These are phyloP conservation scores for Komagataella ulmi DNA, from an alignment of 805 yeast species.

Conservation along the genomic window DNA sequence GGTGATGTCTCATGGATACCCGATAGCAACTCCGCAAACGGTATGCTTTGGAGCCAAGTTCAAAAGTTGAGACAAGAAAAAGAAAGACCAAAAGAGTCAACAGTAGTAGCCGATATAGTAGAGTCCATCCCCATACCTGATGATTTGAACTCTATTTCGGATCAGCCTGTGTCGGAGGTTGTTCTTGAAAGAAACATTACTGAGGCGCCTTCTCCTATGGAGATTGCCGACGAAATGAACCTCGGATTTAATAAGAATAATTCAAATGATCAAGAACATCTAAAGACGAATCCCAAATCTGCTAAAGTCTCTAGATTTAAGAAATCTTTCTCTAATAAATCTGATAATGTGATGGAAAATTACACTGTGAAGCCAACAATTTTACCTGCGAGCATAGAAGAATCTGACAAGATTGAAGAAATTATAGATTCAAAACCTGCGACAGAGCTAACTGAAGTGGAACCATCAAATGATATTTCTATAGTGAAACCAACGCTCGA, in stretches of 20 bases:
- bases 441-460: neutral
- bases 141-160: neutral
- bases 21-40: constrained; percentile 18
- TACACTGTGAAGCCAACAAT: neutral
- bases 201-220: neutral
- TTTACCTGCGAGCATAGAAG: constrained; percentile 5
- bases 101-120: neutral
- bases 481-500: neutral
- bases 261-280: neutral
- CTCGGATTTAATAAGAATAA: neutral
- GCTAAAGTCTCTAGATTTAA: constrained; percentile 6
- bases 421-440: constrained; percentile 5
- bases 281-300: neutral
- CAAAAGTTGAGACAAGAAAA: constrained; percentile 14
- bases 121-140: neutral
- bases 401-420: constrained; percentile 4
- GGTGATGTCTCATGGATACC: constrained; percentile 6
- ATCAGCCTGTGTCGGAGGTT: neutral
- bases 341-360: constrained; percentile 11
- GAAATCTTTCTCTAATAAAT: constrained; percentile 7
- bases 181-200: neutral
- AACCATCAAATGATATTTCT: neutral
- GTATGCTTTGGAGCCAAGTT: constrained; percentile 27
- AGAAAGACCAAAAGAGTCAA: constrained; percentile 1
- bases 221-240: neutral